phyloP scores from a whole-genome alignment of 352 stramenopile genomes.

The Phytophthora macrochlamydospora region DNA sequence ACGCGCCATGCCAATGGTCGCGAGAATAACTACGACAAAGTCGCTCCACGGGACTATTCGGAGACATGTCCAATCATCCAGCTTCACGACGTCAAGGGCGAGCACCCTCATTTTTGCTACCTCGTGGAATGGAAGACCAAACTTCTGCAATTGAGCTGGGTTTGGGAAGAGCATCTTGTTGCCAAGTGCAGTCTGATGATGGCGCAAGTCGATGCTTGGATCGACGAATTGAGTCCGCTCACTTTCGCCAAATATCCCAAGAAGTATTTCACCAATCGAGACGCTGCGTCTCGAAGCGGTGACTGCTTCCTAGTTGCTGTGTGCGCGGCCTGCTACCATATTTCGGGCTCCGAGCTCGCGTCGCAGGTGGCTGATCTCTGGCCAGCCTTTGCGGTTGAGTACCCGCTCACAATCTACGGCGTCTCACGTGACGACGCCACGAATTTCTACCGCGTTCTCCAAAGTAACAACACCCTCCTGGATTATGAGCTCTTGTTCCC shows the following conservation, averaged over 20 bases:
- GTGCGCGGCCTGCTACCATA: not conserved
- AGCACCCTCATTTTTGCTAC: not conserved
- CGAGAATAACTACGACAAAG: not conserved
- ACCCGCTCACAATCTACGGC: not conserved
- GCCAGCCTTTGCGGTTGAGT: not conserved
- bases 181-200: not conserved
- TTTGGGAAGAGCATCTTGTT: not conserved
- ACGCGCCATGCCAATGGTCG: not conserved
- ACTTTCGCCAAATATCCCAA: constrained; percentile 2
- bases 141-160: not conserved
- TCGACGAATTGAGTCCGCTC: not conserved
- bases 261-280: not conserved
- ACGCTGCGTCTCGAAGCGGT: not conserved
- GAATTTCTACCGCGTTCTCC: not conserved
- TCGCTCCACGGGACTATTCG: not conserved
- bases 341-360: not conserved
- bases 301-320: constrained; percentile 7
- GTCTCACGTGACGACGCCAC: not conserved
- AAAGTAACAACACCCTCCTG: not conserved
- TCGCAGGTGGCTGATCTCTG: not conserved
- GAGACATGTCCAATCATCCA: not conserved
- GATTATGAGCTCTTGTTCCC: not conserved
- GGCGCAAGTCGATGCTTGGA: not conserved
- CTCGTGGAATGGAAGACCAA: not conserved
- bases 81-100: not conserved